Evolutionary conservation across 306 rosid species (phyloP).

Genomic region (Lagenaria siceraria): DNA sequence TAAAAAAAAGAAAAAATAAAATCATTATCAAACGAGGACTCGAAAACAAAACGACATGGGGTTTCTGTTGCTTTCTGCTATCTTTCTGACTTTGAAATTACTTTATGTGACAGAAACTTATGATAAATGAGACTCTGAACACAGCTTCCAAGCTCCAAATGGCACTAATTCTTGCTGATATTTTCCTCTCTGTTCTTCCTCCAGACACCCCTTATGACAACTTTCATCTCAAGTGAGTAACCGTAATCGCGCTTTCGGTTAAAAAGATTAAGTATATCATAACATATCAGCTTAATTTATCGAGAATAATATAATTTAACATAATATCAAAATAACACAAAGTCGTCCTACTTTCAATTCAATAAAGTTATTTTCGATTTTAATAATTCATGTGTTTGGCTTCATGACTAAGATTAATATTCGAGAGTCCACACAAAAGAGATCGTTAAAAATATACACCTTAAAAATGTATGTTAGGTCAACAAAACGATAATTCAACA

Average conservation of each 20-base stretch:
- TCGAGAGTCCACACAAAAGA: background rate
- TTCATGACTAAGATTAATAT: no score
- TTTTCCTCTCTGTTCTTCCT: constrained; percentile 42
- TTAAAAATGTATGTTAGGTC: no score
- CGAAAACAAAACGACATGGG: background rate
- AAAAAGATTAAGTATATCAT: background rate
- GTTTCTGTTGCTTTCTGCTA: background rate
- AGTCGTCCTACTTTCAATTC: background rate
- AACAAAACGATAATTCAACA: no score
- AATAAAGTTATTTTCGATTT: background rate
- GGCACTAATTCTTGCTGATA: constrained; percentile 56
- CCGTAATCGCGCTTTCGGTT: background rate
- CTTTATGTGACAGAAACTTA: constrained; percentile 32
- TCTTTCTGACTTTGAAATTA: background rate
- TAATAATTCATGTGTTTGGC: no score
- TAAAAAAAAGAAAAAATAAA: no score
- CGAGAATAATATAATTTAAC: background rate
- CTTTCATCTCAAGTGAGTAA: constrained; percentile 51
- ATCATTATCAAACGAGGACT: background rate
- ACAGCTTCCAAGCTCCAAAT: constrained; percentile 59
- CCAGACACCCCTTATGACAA: constrained; percentile 34
- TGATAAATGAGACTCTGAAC: constrained; percentile 50
- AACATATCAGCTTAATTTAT: background rate
- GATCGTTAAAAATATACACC: no score
- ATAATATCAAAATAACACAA: background rate